Conservation (phyloP, 352 stramenopile genomes). For the Pythium phragmitis region DNA sequence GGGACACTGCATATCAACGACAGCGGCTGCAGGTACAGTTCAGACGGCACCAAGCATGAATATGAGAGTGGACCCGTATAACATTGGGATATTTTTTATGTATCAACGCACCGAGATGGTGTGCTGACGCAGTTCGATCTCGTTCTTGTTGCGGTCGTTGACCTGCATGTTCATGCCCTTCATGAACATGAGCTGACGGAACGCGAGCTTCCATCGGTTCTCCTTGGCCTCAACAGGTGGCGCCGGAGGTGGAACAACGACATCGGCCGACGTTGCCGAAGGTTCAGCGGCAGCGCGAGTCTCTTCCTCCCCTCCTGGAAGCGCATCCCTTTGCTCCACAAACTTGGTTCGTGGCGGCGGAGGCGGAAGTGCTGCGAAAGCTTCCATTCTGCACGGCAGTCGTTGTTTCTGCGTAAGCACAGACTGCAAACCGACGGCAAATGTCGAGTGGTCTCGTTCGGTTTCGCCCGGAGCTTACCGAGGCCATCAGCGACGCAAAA, state of each 20-base stretch:
- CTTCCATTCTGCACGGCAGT: slow-evolving; percentile 4
- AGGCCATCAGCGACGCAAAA: no score
- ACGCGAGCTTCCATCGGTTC: slow-evolving; percentile 76
- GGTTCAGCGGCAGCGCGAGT: slow-evolving; percentile 10
- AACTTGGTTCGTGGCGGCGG: slow-evolving; percentile 12
- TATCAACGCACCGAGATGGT: slow-evolving; percentile 58
- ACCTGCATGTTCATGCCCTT: slow-evolving; percentile 83
- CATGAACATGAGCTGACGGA: slow-evolving; percentile 83
- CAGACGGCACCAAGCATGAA: background rate
- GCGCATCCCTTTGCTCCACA: background rate
- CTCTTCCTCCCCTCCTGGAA: slow-evolving; percentile 8
- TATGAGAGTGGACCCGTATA: background rate
- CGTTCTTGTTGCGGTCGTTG: slow-evolving; percentile 71
- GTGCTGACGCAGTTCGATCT: slow-evolving; percentile 76
- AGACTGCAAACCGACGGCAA: no score
- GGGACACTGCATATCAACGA: slow-evolving; percentile 77
- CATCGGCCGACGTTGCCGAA: background rate
- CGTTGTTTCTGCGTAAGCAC: background rate
- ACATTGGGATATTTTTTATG: no score
- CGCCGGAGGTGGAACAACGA: background rate
- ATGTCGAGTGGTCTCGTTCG: no score
- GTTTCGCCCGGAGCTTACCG: no score
- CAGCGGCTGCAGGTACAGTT: slow-evolving; percentile 33
- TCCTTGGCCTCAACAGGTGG: slow-evolving; percentile 23
- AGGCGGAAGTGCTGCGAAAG: slow-evolving; percentile 4